Base-by-base conservation (phyloP, 768 basidiomycete species). In the Collybia nuda region DNA sequence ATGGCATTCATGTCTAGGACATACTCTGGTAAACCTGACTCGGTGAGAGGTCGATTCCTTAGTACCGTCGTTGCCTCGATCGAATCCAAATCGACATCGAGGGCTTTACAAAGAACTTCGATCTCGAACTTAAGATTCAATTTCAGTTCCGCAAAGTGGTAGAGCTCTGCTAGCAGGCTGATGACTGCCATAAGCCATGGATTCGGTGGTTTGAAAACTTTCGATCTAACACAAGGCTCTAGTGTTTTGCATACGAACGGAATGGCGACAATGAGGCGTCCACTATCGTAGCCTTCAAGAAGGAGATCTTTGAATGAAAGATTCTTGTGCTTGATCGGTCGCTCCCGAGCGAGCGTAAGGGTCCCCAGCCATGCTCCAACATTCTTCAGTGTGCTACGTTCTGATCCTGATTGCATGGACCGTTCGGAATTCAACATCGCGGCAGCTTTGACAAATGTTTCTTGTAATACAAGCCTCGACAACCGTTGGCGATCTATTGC, bases 121-220 rank as follows among this genome's bases (percentile, higher is more conserved):
- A 99, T 98, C 70, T 98, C 97, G 62, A 99, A 99, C 69, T 98
- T 98, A 65, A 94, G 80, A 64, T 98, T 97, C 48, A 98, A 76
- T 70, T 96, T 96, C 54, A 98, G 78, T 59, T 98, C 95, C 4
- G 93, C 96, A 60, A 88, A 95, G 65, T 95, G 91, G 67, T 99
- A 98, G n/a, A 99, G 80, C 66, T 99, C 97, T 39, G 85, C 90
- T 40, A 98, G 81, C 38, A 98, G 77, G 56, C 88, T 84, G 60
- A 98, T 77, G 55, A 99, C 90, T 0, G 90, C 95, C 88, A 98
- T 95, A 44, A 99, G 71, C 97, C 97, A 99, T 1, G 97, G 97
- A 66, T 98, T 99, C 21, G 97, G 97, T 17, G 93, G 89, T 61
- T 81, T 88, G 82, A 99, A 99, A 22, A 98, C 90, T 56, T 77